Evolutionary conservation across 352 stramenopile genomes (phyloP).

Genomic region (Phytophthora podocarpi): DNA sequence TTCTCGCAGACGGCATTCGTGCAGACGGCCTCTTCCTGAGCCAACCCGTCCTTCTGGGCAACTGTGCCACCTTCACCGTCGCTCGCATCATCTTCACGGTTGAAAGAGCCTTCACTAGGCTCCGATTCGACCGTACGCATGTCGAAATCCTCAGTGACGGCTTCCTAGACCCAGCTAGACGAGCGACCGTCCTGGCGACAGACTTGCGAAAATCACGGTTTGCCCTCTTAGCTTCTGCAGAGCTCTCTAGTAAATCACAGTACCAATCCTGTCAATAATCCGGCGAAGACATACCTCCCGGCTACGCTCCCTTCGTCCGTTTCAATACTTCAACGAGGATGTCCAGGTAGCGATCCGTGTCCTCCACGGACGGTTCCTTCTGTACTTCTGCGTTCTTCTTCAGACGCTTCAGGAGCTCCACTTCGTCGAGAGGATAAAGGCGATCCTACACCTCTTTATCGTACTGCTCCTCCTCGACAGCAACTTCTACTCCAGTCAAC

Average conservation of each 20-base stretch:
- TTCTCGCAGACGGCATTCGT: no score
- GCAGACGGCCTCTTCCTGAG: no score
- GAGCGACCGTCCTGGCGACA: no score
- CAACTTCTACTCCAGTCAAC: not conserved
- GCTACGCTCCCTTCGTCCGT: not conserved
- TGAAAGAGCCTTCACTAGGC: no score
- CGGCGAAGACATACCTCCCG: not conserved
- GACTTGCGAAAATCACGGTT: no score
- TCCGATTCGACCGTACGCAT: no score
- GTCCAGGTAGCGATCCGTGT: not conserved
- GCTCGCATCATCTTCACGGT: no score
- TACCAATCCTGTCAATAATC: not conserved
- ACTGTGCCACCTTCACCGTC: no score
- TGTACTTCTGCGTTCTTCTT: not conserved
- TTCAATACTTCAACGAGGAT: not conserved
- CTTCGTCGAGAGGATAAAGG: slow-evolving; percentile 3
- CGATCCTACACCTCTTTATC: slow-evolving; percentile 12
- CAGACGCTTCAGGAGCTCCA: not conserved
- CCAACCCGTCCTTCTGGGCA: no score
- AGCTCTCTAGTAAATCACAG: not conserved
- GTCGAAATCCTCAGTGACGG: not conserved
- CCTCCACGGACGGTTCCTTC: no score
- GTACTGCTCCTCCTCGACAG: not conserved
- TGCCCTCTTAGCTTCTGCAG: not conserved
- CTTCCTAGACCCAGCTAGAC: no score